Percentiles rank a stretch among this genome's conserved stretches.
Evolutionary conservation across 2,329 filamentous ascomycete genomes (phyloP).

Genomic region (Fusarium zealandicum): DNA sequence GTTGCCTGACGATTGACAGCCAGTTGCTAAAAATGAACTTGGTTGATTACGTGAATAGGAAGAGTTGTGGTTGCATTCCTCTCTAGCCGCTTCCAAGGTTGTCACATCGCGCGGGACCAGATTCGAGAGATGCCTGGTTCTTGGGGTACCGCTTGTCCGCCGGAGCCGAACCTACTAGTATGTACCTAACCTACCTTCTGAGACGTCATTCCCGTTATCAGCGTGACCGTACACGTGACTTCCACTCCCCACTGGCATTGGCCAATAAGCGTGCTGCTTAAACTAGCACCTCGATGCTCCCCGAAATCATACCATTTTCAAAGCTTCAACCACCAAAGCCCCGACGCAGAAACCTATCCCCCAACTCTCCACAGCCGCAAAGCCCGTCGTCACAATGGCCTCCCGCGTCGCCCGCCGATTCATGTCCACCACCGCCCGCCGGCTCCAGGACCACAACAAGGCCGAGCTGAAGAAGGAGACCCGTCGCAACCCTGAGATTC

Average conservation of each 20-base stretch:
- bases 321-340: slow-evolving; percentile 37
- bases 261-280: slow-evolving; percentile 38
- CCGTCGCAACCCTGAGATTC: slow-evolving; percentile 60
- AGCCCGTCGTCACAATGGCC: slow-evolving; percentile 56
- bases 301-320: slow-evolving; percentile 46
- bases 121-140: slow-evolving; percentile 9
- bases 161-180: no score
- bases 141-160: slow-evolving; percentile 4
- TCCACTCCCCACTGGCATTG: slow-evolving; percentile 31
- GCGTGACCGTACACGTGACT: slow-evolving; percentile 32
- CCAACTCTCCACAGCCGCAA: slow-evolving; percentile 26
- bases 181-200: not conserved
- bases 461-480: slow-evolving; percentile 63
- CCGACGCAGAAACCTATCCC: slow-evolving; percentile 27
- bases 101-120: slow-evolving; percentile 27
- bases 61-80: slow-evolving; percentile 27
- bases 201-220: slow-evolving; percentile 27
- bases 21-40: slow-evolving; percentile 11
- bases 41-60: slow-evolving; percentile 20
- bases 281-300: slow-evolving; percentile 26
- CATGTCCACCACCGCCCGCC: slow-evolving; percentile 62
- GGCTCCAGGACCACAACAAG: slow-evolving; percentile 55
- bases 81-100: slow-evolving; percentile 18
- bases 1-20: slow-evolving; percentile 28
- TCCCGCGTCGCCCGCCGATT: slow-evolving; percentile 64